phyloP scores from a whole-genome alignment of 495 filamentous ascomycete genomes.

The Penicillium dipodomyicola region DNA sequence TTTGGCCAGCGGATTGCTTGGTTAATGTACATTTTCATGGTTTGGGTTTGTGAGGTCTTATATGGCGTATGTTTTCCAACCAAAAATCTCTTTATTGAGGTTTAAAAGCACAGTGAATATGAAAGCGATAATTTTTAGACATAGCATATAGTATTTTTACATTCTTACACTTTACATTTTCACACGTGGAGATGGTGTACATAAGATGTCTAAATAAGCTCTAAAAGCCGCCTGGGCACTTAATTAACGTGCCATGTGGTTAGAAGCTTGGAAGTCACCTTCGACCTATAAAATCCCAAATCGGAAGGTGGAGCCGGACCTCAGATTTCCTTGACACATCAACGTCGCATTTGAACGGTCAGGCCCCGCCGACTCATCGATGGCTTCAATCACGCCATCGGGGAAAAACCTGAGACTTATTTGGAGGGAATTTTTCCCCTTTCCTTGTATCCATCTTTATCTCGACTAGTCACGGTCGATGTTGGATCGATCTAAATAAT shows the following conservation, averaged over 20 bases:
- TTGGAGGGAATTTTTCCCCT: neutral
- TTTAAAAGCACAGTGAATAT: constrained; percentile 24
- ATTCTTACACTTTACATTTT: no score
- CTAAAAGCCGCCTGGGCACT: neutral
- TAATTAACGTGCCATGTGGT: neutral
- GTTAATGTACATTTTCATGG: constrained; percentile 27
- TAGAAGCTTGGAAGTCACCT: neutral
- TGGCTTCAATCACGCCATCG: constrained; percentile 27
- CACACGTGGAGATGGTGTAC: no score
- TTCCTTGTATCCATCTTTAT: neutral
- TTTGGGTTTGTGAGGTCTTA: constrained; percentile 12
- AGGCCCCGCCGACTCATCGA: constrained; percentile 15
- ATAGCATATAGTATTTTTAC: neutral
- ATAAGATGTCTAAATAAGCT: neutral
- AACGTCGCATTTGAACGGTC: neutral
- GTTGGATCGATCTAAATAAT: neutral
- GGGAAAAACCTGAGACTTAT: neutral
- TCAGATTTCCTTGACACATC: constrained; percentile 20
- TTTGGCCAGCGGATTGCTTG: constrained; percentile 78
- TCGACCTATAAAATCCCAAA: neutral
- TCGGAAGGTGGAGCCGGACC: constrained; percentile 11
- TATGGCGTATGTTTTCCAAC: constrained; percentile 8
- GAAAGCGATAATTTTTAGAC: constrained; percentile 1
- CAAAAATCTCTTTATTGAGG: constrained; percentile 8
- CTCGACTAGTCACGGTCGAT: neutral